Evolutionary conservation across 2,329 filamentous ascomycete genomes (phyloP).

Genomic region (Nannizziopsis arthrosporioides): DNA sequence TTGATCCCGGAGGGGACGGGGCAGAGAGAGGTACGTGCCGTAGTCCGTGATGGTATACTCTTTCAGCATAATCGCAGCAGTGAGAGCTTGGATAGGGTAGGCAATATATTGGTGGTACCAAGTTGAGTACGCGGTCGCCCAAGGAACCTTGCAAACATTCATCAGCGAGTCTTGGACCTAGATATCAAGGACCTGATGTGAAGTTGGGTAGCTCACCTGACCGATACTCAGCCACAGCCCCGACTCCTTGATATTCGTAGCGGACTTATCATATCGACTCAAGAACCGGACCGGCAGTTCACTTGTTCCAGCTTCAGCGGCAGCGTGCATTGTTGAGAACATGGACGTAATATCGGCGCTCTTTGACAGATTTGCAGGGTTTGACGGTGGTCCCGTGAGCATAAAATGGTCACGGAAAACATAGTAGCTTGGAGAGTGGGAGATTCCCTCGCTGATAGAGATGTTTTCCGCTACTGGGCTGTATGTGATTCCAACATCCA

Average conservation of each 20-base stretch:
- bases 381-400: constrained; percentile 30
- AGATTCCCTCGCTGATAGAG: constrained; percentile 33
- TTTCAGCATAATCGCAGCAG: constrained; percentile 30
- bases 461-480: constrained; percentile 33
- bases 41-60: constrained; percentile 41
- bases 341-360: constrained; percentile 23
- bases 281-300: constrained; percentile 33
- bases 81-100: constrained; percentile 38
- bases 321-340: constrained; percentile 27
- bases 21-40: constrained; percentile 36
- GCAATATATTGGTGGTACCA: constrained; percentile 41
- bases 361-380: constrained; percentile 27
- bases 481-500: constrained; percentile 40
- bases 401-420: constrained; percentile 40
- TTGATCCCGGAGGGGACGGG: constrained; percentile 23
- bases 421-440: constrained; percentile 29
- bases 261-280: constrained; percentile 39
- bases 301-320: constrained; percentile 25
- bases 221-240: constrained; percentile 38
- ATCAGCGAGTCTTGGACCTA: neutral
- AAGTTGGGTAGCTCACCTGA: constrained; percentile 21
- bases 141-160: constrained; percentile 27
- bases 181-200: neutral
- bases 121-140: constrained; percentile 35
- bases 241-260: constrained; percentile 41